Evolutionary conservation across 345 rosid species (phyloP), one percentile per base, ranked within the genome.

Genomic region (Cardamine occulta): DNA sequence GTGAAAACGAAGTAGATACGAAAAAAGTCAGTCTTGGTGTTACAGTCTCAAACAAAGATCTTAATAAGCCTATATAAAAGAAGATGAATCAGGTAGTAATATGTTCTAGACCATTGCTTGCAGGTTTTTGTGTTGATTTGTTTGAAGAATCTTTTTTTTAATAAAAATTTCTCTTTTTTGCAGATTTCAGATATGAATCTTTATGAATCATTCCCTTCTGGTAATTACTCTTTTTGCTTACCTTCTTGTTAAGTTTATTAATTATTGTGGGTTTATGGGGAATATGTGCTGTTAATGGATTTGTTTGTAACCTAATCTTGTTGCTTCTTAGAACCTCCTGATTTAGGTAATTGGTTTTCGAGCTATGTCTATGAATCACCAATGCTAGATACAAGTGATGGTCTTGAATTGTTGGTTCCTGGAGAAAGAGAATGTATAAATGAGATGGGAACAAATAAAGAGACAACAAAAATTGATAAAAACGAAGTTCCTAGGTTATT

Each of bases 341-440:
- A 85, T 49, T 23, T 88, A n/a, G 66, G 76, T 29, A 85, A 90
- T 49, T 89, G 87, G 93, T 84, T 80, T 75, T 80, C 96, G 2
- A 88, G 89, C 75, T 90, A 85, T 74, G 84, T 56, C 29, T 86
- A 83, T 66, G 89, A 91, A 34, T 88, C 96, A 7, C 87, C 86
- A 17, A 52, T 76, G 52, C 63, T 86, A 52, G 85, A 82, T 74
- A 77, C 86, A 2, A 58, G 52, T 52, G 88, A 82, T 63, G 83
- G 68, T 70, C 52, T 79, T 63, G 70, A 80, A 70, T 37, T 39
- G 8, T 79, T 63, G 18, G 49, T 60, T 55, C 37, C 28, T 34
- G 51, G 68, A 40, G 88, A 76, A 52, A 81, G 73, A 54, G 84
- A 81, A 28, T 66, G 11, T 62, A 26, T 79, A 51, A 80, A 65